These are phyloP conservation scores for Capsicum baccatum DNA, from an alignment of 257 asterid species.

Conservation along the genomic window DNA sequence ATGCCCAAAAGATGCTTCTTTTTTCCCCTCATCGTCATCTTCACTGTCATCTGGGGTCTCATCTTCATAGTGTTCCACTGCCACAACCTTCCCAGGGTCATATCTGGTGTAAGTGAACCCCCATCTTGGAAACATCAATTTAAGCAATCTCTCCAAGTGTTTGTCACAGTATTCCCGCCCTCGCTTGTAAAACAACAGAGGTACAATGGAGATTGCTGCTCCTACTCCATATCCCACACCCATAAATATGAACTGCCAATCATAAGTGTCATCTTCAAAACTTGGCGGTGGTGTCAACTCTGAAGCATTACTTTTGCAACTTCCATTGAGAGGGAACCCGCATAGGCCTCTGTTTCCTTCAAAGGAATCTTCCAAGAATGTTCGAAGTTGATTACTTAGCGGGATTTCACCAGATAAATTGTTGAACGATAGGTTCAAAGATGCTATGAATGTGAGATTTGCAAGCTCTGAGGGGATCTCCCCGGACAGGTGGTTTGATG, in stretches of 20 bases:
- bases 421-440: slow-evolving; percentile 59
- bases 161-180: slow-evolving; percentile 47
- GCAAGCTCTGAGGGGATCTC: slow-evolving; percentile 53
- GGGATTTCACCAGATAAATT: slow-evolving; percentile 54
- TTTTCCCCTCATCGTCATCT: slow-evolving; percentile 41
- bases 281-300: not conserved
- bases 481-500: slow-evolving; percentile 48
- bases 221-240: slow-evolving; percentile 76
- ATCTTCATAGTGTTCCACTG: slow-evolving; percentile 41
- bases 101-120: slow-evolving; percentile 58
- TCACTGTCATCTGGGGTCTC: slow-evolving; percentile 46
- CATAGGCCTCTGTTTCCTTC: slow-evolving; percentile 59
- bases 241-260: slow-evolving; percentile 44
- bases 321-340: slow-evolving; percentile 46
- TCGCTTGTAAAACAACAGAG: slow-evolving; percentile 53
- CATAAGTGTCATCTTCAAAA: slow-evolving; percentile 17
- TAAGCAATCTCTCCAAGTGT: slow-evolving; percentile 43
- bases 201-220: slow-evolving; percentile 59
- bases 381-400: slow-evolving; percentile 42
- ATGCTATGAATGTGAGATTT: slow-evolving; percentile 50
- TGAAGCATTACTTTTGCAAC: slow-evolving; percentile 29
- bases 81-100: slow-evolving; percentile 51
- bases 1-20: slow-evolving; percentile 44
- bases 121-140: slow-evolving; percentile 50
- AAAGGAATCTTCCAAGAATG: slow-evolving; percentile 48